phyloP scores from a whole-genome alignment of 495 filamentous ascomycete genomes.

The Neurospora sp. region DNA sequence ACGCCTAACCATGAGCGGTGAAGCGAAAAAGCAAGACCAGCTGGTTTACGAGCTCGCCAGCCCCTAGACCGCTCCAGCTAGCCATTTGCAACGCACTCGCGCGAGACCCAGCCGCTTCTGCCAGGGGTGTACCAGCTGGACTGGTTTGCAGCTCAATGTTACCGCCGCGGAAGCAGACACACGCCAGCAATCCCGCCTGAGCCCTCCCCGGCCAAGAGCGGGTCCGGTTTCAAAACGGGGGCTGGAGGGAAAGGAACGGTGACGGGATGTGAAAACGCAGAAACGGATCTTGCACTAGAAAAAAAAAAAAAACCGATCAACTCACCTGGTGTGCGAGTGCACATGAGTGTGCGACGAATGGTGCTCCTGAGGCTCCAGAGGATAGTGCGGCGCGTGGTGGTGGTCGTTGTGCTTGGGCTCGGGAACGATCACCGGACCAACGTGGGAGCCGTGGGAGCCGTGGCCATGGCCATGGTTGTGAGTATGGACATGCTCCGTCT shows the following conservation, averaged over 20 bases:
- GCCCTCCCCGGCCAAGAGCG: neutral
- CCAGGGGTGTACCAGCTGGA: neutral
- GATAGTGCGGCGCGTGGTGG: neutral
- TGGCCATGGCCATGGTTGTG: neutral
- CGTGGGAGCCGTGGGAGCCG: neutral
- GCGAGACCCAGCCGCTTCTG: neutral
- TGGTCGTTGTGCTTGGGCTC: neutral
- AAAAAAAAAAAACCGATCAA: constrained; percentile 9
- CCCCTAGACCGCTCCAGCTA: neutral
- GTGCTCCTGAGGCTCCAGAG: neutral
- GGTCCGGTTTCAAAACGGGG: neutral
- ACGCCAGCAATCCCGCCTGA: neutral
- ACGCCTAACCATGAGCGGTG: neutral
- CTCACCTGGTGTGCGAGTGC: constrained; percentile 17
- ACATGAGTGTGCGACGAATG: neutral
- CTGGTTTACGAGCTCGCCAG: neutral
- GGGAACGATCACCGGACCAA: neutral
- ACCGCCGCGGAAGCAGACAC: neutral
- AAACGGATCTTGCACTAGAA: constrained; percentile 6
- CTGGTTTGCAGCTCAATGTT: neutral
- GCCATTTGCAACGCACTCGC: neutral
- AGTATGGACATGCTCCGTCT: neutral
- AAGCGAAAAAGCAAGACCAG: neutral
- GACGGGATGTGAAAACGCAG: neutral
- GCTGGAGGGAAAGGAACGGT: neutral